phyloP scores from a whole-genome alignment of 345 rosid species.

The Draba incana region DNA sequence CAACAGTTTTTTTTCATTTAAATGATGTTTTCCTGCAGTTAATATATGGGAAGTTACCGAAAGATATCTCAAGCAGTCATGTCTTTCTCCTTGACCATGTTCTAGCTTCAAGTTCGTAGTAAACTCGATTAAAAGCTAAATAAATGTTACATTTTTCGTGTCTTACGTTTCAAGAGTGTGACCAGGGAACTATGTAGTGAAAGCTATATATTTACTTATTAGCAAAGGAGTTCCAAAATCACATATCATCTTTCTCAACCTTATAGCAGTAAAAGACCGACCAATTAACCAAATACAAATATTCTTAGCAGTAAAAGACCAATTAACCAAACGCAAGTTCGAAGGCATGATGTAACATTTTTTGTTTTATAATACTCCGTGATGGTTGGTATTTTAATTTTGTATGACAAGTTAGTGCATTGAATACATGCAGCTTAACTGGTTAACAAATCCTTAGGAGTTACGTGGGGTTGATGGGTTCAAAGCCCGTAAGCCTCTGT shows the following conservation, averaged over 20 bases:
- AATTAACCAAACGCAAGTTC: too few species aligned
- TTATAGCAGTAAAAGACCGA: slow-evolving; percentile 67
- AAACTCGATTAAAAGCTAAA: neutral
- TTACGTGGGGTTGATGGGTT: too few species aligned
- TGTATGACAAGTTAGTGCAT: too few species aligned
- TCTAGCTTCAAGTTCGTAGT: slow-evolving; percentile 80
- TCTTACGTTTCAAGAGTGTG: slow-evolving; percentile 25
- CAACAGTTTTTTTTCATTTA: neutral
- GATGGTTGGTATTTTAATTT: too few species aligned
- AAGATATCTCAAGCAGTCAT: slow-evolving; percentile 81
- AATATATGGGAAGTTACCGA: slow-evolving; percentile 88
- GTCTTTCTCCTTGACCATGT: slow-evolving; percentile 87
- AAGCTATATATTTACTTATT: slow-evolving; percentile 33
- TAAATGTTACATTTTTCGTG: neutral
- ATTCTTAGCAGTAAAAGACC: too few species aligned
- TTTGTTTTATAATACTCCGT: too few species aligned
- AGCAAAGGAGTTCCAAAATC: slow-evolving; percentile 85
- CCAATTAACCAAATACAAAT: neutral
- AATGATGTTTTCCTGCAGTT: slow-evolving; percentile 52
- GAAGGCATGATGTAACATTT: too few species aligned
- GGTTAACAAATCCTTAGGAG: too few species aligned
- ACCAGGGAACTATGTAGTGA: neutral
- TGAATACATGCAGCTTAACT: too few species aligned
- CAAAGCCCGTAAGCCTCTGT: too few species aligned
- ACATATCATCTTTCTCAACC: slow-evolving; percentile 87